Conservation (phyloP, 306 rosid genomes). For the Quercus cerris region DNA sequence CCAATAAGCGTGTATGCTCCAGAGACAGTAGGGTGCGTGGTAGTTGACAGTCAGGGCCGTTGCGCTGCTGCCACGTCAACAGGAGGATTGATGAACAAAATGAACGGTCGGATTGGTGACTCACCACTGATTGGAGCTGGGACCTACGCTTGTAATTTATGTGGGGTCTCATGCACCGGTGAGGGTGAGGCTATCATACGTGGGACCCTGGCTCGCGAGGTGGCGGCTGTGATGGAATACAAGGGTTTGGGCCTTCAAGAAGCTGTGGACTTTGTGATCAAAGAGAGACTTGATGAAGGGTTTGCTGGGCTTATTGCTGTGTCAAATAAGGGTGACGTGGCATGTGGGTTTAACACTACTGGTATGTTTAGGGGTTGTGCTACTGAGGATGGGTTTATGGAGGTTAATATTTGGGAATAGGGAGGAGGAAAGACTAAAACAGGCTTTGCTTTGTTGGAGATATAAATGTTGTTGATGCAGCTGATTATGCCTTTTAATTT, state of each 20-base stretch:
- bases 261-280: conserved; percentile 74
- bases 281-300: conserved; percentile 78
- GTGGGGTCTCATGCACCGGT: conserved; percentile 92
- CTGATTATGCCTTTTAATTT: too few species aligned
- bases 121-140: conserved; percentile 86
- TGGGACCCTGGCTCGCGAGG: conserved; percentile 87
- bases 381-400: conserved; percentile 83
- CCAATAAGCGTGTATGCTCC: conserved; percentile 86
- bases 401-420: conserved; percentile 85
- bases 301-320: conserved; percentile 84
- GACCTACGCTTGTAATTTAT: conserved; percentile 76
- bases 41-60: conserved; percentile 64
- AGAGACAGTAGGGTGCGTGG: conserved; percentile 95
- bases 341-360: conserved; percentile 71
- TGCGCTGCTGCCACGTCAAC: conserved; percentile 95
- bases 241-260: conserved; percentile 72
- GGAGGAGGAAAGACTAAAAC: not conserved
- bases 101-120: conserved; percentile 83
- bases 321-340: conserved; percentile 75
- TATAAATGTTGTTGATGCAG: too few species aligned
- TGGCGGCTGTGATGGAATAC: conserved; percentile 93
- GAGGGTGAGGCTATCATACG: conserved; percentile 98
- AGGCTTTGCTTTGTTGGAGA: too few species aligned
- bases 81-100: conserved; percentile 86
- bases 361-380: conserved; percentile 92